Evolutionary conservation across 345 rosid species (phyloP), one percentile per base, ranked within the genome.

Genomic region (Firmiana major): DNA sequence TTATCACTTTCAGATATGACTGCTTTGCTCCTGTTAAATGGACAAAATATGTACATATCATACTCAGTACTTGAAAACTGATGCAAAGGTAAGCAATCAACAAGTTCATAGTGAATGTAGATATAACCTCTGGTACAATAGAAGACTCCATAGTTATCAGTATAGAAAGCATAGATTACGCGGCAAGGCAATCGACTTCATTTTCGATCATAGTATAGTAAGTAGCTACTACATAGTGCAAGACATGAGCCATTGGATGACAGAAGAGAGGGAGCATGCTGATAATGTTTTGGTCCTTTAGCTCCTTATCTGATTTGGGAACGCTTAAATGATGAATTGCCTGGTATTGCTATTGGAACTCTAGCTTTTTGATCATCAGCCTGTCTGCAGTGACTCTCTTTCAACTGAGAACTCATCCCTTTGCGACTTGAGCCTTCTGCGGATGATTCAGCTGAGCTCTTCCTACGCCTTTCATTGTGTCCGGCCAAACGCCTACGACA

Each of bases 191-290:
- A 51, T 71, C 15, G 75, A 34, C 43, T 49, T 71, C 26, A 24
- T 16, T 4, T 26, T 46, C 5, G 7, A 48, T 15, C 42, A 34
- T 71, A 53, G 28, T 53, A 71, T 34, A 19, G 46, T 51, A 71
- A 71, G 62, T 53, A 31, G 34, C 62, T 34, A 34, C 2, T 71
- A 53, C 31, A 53, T 71, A 19, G 62, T 9, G 17, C 45, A 53
- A 17, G 45, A 10, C 28, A 49, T 19, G 60, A 71, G 19, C 9
- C 45, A 34, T 70, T 31, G 74, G 79, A 42, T 85, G 94, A 93
- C 94, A 91, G 97, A 93, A 90, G 97, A 93, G 93, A 91, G 97
- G 84, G 92, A 93, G 92, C 98, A 77, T 26, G 78, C 43, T 13
- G 54, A 11, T 28, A 53, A 17, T 49, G 24, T 15, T 57, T 55